Percentiles rank a stretch among this genome's conserved stretches.
These are phyloP conservation scores for Biancaea sappan DNA, from an alignment of 306 rosid genomes.

Conservation along the genomic window DNA sequence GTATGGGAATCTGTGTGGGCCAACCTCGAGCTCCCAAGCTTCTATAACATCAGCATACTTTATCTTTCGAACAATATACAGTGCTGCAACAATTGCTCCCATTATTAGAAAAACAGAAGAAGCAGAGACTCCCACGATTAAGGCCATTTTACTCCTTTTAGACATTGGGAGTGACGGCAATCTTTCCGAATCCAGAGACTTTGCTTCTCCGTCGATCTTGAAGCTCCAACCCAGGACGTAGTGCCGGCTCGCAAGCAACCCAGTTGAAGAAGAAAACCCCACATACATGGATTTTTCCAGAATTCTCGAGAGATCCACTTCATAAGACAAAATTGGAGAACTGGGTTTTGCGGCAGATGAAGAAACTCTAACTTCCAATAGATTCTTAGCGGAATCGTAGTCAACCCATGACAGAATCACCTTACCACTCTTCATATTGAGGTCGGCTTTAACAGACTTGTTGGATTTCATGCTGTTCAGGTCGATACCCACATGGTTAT, in stretches of 20 bases:
- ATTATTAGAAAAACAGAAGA: conserved; percentile 25
- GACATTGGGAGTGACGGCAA: conserved; percentile 48
- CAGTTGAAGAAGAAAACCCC: conserved; percentile 66
- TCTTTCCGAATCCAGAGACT: conserved; percentile 37
- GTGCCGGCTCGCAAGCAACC: conserved; percentile 49
- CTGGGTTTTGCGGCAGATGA: conserved; percentile 49
- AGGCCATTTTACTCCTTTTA: not conserved
- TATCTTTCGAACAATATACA: conserved; percentile 38
- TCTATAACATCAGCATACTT: conserved; percentile 51
- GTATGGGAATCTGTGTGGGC: conserved; percentile 68
- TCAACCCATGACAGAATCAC: conserved; percentile 61
- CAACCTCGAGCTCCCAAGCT: conserved; percentile 62
- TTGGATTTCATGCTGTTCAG: conserved; percentile 56
- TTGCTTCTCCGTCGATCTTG: conserved; percentile 52
- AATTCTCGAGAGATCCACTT: conserved; percentile 53
- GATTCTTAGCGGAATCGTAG: conserved; percentile 40
- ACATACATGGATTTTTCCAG: conserved; percentile 56
- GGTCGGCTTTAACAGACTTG: conserved; percentile 44
- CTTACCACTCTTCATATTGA: conserved; percentile 50
- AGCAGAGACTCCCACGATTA: conserved; percentile 41
- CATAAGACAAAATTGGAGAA: conserved; percentile 44
- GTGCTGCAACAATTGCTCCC: conserved; percentile 2
- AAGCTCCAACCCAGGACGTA: conserved; percentile 67
- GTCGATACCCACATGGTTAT: conserved; percentile 59
- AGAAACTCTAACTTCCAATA: conserved; percentile 50